Evolutionary conservation across 148 eudicot genomes (phyloP).

Genomic region (Simmondsia chinensis): DNA sequence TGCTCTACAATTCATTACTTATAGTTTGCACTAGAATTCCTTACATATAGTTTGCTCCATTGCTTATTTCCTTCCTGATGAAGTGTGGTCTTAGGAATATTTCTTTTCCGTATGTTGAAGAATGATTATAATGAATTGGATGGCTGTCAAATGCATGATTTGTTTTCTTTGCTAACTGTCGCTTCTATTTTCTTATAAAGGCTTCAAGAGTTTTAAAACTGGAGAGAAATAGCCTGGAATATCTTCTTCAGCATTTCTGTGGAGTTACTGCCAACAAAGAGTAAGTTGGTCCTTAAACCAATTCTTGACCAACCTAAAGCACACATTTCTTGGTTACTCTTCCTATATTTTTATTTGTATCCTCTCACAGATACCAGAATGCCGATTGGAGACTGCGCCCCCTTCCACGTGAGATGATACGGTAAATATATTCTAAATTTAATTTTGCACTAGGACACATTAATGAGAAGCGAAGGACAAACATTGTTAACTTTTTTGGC

Average conservation of each 20-base stretch:
- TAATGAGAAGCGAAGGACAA: too few species aligned
- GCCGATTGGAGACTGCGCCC: conserved; percentile 99
- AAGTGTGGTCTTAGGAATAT: too few species aligned
- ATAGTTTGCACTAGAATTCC: too few species aligned
- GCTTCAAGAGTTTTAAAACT: conserved; percentile 85
- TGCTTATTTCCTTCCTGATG: too few species aligned
- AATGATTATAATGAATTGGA: too few species aligned
- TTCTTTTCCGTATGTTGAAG: too few species aligned
- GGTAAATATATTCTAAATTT: conserved; percentile 35
- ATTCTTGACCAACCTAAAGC: not conserved
- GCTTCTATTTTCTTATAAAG: conserved; percentile 21
- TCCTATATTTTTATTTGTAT: not conserved
- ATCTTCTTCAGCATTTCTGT: conserved; percentile 73
- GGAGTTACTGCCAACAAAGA: conserved; percentile 87
- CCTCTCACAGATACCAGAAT: conserved; percentile 73
- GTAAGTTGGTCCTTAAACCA: conserved; percentile 31
- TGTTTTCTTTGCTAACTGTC: conserved; percentile 6
- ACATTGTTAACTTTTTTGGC: too few species aligned
- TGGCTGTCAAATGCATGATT: too few species aligned
- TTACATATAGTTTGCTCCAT: too few species aligned
- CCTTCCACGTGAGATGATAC: conserved; percentile 82
- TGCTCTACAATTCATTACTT: too few species aligned
- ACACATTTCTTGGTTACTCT: not conserved
- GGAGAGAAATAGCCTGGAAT: conserved; percentile 89
- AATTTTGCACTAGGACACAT: too few species aligned